A percentile compares a stretch with the other conserved stretches of the same genome.
Conservation (phyloP, 306 rosid species). For the Cicer pinnatifidum region DNA sequence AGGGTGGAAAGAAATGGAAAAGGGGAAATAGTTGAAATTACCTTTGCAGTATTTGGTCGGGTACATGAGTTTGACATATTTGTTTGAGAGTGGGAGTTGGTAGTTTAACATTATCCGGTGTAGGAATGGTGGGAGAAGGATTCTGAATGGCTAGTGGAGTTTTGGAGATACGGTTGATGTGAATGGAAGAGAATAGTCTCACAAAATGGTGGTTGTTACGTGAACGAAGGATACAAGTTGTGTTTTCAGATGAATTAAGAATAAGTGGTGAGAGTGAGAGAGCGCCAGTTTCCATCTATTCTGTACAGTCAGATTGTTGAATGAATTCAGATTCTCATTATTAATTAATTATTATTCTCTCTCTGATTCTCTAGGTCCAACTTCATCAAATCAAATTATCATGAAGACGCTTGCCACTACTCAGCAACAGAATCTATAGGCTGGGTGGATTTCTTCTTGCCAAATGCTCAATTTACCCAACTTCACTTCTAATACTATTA, state of each 20-base stretch:
- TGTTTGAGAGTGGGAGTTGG: conserved; percentile 56
- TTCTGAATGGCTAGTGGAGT: conserved; percentile 47
- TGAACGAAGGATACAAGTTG: not conserved
- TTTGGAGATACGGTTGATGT: conserved; percentile 34
- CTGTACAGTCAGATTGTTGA: not conserved
- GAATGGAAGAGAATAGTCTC: conserved; percentile 14
- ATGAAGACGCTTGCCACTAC: too few relatives aligned
- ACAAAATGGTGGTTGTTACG: conserved; percentile 37
- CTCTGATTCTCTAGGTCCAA: too few relatives aligned
- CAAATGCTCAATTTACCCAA: too few relatives aligned
- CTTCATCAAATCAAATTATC: too few relatives aligned
- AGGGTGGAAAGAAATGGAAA: not conserved
- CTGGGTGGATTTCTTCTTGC: too few relatives aligned
- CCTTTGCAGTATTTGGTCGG: conserved; percentile 68
- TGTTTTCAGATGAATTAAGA: conserved; percentile 33
- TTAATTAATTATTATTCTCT: too few relatives aligned
- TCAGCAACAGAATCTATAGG: too few relatives aligned
- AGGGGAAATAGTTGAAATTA: conserved; percentile 2
- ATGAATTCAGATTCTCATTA: too few relatives aligned
- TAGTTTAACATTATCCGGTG: conserved; percentile 30
- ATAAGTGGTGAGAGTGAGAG: conserved; percentile 40
- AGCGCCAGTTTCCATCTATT: conserved; percentile 1
- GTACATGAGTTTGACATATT: conserved; percentile 64
- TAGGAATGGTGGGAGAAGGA: conserved; percentile 45
- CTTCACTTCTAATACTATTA: too few relatives aligned